Base-by-base conservation (phyloP, 805 yeast genomes). In the Candida saitoana region DNA sequence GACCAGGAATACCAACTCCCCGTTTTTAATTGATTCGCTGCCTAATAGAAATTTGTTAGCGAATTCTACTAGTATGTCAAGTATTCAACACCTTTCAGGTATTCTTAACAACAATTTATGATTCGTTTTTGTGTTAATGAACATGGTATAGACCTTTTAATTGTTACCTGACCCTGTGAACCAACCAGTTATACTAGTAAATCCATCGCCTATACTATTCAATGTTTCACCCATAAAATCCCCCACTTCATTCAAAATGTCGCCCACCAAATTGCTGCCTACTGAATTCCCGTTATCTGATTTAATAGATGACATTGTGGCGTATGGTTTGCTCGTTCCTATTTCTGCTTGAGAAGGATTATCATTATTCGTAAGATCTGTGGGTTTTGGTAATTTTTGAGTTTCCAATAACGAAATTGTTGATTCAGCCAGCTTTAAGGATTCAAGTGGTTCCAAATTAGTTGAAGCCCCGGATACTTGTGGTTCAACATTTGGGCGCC, bases 391-490 rank as follows among this genome's bases (percentile, higher is more conserved):
- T 7, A 54, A 32, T 7, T 45, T 14, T 32, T 45, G 53, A 4
- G 58, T 34, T 5, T 35, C 39, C n/a, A 51, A 29, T 12, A 48
- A 37, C 14, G 50, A 45, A 3, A 54, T 19, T 9, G 55, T 44
- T 3, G 56, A 43, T 40, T 63, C 67, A 33, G 58, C 59, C 11
- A 45, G 41, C 7, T 36, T 34, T 48, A 64, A 40, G 1, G 67
- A 57, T 34, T 48, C 45, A 9, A 43, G 42, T 4, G 68, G 65
- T 18, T 54, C 32, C 3, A 50, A 40, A 40, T 61, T 61, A 3
- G 59, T 48, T n/a, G 56, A 54, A 9, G 40, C 40, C 15, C 48
- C 40, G 15, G 52, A 41, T 2, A 57, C 49, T 18, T 47, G 36
- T 36, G 49, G 44, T 4, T 48, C 42, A 11, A 44, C 44, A 9